These are phyloP conservation scores for Cladosporium sp. DNA, from an alignment of 2,329 filamentous ascomycete species.

Conservation along the genomic window DNA sequence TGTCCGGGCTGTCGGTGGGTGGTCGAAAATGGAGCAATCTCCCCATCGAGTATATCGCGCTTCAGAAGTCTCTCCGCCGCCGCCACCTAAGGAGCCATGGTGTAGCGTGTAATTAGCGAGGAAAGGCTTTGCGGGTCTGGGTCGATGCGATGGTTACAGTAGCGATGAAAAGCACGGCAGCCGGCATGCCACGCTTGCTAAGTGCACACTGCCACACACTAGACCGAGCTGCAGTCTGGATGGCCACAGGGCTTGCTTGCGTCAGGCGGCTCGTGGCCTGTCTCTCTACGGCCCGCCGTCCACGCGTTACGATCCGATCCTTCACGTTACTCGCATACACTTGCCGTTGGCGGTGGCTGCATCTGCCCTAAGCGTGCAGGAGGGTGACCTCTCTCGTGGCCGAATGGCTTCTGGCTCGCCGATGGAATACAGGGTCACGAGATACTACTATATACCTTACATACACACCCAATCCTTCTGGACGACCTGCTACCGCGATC, in stretches of 20 bases:
- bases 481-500: neutral
- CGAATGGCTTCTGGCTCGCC: neutral
- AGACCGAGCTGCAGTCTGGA: neutral
- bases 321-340: neutral
- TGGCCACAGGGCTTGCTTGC: neutral
- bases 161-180: constrained; percentile 6
- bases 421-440: neutral
- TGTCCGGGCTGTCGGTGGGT: neutral
- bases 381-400: neutral
- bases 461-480: neutral
- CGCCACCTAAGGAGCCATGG: constrained; percentile 4
- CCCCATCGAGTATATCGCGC: constrained; percentile 6
- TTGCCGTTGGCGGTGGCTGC: neutral
- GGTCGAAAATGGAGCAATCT: neutral
- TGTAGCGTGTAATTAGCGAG: neutral
- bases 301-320: neutral
- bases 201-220: neutral
- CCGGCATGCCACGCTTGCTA: neutral
- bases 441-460: neutral
- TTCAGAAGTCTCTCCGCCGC: neutral
- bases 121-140: constrained; percentile 6
- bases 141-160: neutral
- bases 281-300: neutral
- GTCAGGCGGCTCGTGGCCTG: neutral
- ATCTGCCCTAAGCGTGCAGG: neutral